Conservation (phyloP, 2,329 filamentous ascomycete species). For the Aureobasidium sp. region DNA sequence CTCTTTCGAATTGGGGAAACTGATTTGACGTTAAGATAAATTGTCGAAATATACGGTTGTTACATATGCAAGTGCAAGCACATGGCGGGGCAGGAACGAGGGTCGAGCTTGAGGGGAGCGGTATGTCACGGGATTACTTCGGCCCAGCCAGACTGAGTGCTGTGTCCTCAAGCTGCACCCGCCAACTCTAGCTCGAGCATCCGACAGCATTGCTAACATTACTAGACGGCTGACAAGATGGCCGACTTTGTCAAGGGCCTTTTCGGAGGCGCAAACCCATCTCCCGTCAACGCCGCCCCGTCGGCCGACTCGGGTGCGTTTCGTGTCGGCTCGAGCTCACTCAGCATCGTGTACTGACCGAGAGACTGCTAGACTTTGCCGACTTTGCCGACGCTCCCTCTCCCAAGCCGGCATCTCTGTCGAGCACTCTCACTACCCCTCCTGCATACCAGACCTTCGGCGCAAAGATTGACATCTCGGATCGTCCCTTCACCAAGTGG, state of each 20-base stretch:
- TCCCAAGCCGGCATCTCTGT: slow-evolving; percentile 45
- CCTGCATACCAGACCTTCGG: slow-evolving; percentile 36
- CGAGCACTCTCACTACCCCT: slow-evolving; percentile 37
- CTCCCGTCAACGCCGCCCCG: slow-evolving; percentile 34
- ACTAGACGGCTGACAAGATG: slow-evolving; percentile 25
- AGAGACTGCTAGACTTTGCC: slow-evolving; percentile 63
- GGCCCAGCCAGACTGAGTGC: not conserved
- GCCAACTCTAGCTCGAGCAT: not conserved
- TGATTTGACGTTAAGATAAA: too few relatives aligned
- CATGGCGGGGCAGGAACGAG: not conserved
- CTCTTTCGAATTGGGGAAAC: too few relatives aligned
- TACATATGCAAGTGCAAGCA: not conserved
- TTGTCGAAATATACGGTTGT: not conserved
- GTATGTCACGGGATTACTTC: not conserved
- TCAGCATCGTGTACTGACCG: not conserved
- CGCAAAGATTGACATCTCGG: slow-evolving; percentile 35
- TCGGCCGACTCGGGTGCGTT: slow-evolving; percentile 57
- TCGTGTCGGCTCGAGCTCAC: slow-evolving; percentile 13
- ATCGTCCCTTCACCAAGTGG: slow-evolving; percentile 78
- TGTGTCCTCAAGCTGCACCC: slow-evolving; percentile 8
- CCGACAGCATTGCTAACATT: not conserved
- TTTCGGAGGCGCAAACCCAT: slow-evolving; percentile 59
- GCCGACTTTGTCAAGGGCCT: slow-evolving; percentile 56
- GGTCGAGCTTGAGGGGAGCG: not conserved
- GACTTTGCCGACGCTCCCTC: slow-evolving; percentile 79